Conservation (phyloP, 169 alveolate genomes). For the Plasmodium adleri region DNA sequence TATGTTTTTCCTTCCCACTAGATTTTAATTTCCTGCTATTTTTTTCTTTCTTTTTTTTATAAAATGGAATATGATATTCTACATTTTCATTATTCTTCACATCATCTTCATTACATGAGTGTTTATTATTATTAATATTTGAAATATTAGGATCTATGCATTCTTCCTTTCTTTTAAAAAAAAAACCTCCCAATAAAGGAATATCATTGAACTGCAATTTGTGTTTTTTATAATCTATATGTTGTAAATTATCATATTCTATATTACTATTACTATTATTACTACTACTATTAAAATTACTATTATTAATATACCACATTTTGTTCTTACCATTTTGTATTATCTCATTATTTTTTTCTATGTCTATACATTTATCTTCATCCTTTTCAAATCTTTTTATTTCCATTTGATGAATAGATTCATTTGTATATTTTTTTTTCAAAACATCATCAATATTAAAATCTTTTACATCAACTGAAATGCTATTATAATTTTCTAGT, state of each 20-base stretch:
- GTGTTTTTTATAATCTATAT: neutral
- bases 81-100: too few species aligned
- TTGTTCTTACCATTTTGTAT: neutral
- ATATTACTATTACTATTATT: neutral
- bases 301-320: too few species aligned
- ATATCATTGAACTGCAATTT: neutral
- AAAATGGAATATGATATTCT: neutral
- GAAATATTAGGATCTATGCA: neutral
- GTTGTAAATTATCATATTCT: neutral
- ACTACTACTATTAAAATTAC: too few species aligned
- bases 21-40: neutral
- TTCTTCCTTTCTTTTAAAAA: neutral
- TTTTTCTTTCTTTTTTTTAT: slow-evolving; percentile 12
- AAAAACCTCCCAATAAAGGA: slow-evolving; percentile 1
- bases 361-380: neutral
- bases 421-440: slow-evolving; percentile 45
- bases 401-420: slow-evolving; percentile 35
- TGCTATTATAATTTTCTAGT: slow-evolving; percentile 56
- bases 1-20: neutral
- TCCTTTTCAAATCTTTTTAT: neutral
- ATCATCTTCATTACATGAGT: too few species aligned
- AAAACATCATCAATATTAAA: slow-evolving; percentile 49
- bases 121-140: neutral
- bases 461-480: slow-evolving; percentile 41
- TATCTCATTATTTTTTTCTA: neutral